These are phyloP conservation scores for Camelina neglecta DNA, from an alignment of 345 rosid genomes.

Conservation along the genomic window DNA sequence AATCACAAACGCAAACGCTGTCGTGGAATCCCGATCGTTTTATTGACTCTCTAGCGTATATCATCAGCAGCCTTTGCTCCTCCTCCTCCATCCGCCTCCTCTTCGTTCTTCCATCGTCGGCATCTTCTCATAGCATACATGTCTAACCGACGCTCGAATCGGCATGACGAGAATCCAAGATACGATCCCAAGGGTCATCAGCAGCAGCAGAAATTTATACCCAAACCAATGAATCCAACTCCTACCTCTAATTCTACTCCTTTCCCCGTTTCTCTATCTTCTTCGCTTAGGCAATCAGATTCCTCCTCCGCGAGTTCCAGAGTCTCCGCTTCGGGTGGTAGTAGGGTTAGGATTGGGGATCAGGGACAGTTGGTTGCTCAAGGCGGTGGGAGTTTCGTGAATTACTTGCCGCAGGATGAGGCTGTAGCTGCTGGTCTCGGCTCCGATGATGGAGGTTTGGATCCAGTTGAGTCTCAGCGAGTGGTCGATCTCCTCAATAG, in stretches of 20 bases:
- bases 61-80: not conserved
- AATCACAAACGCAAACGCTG: constrained; percentile 20
- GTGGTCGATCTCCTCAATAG: constrained; percentile 91
- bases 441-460: constrained; percentile 81
- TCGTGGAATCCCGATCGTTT: constrained; percentile 15
- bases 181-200: constrained; percentile 45
- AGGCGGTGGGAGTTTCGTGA: constrained; percentile 62
- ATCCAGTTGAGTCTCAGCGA: constrained; percentile 90
- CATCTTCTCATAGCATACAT: constrained; percentile 31
- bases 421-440: constrained; percentile 86
- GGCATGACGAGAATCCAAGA: constrained; percentile 41
- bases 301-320: constrained; percentile 35
- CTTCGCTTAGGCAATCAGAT: constrained; percentile 65
- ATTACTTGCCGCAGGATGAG: constrained; percentile 95
- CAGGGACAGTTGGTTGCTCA: constrained; percentile 55
- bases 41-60: not conserved
- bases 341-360: constrained; percentile 54
- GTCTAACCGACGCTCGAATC: constrained; percentile 60
- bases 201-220: constrained; percentile 54
- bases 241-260: constrained; percentile 34
- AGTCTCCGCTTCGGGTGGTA: constrained; percentile 36
- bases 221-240: constrained; percentile 47
- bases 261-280: constrained; percentile 57
- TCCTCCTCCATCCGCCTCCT: constrained; percentile 24
- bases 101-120: constrained; percentile 20